Evolutionary conservation across 2,329 filamentous ascomycete species (phyloP).

Genomic region (Hysterium pulicare): DNA sequence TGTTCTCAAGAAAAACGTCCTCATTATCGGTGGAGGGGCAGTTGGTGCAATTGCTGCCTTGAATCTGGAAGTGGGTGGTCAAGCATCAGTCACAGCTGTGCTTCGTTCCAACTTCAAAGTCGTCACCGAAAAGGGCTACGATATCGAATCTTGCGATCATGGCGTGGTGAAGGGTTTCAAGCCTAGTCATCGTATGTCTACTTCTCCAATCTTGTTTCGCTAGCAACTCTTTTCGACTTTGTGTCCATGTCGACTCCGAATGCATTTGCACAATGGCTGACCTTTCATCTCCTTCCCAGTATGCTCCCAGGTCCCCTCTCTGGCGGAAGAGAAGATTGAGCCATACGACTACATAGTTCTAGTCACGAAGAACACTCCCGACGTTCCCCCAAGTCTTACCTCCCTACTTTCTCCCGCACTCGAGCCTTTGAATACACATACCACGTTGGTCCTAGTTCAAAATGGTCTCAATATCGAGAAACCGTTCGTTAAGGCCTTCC

Average conservation of each 20-base stretch:
- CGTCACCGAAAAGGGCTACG: slow-evolving; percentile 49
- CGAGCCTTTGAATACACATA: slow-evolving; percentile 44
- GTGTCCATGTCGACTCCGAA: too few relatives aligned
- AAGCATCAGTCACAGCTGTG: slow-evolving; percentile 53
- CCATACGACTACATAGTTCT: slow-evolving; percentile 57
- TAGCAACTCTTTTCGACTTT: too few relatives aligned
- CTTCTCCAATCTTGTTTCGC: too few relatives aligned
- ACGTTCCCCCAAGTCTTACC: slow-evolving; percentile 47
- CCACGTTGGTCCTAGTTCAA: slow-evolving; percentile 56
- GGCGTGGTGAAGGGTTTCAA: slow-evolving; percentile 50
- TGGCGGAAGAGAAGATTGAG: slow-evolving; percentile 27
- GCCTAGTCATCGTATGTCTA: slow-evolving; percentile 41
- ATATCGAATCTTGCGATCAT: slow-evolving; percentile 55
- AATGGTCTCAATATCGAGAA: slow-evolving; percentile 64
- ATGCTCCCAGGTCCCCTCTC: slow-evolving; percentile 47
- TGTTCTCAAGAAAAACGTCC: slow-evolving; percentile 37
- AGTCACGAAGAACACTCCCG: slow-evolving; percentile 58
- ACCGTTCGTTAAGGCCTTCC: slow-evolving; percentile 50
- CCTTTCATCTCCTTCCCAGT: slow-evolving; percentile 31
- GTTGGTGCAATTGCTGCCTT: slow-evolving; percentile 57
- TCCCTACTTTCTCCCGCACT: slow-evolving; percentile 53
- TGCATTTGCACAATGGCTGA: neutral
- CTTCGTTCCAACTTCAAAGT: slow-evolving; percentile 55
- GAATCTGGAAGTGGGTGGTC: slow-evolving; percentile 50
- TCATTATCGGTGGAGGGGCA: slow-evolving; percentile 55